A percentile compares a stretch with the other conserved stretches of the same genome.
Conservation (phyloP, 2,329 filamentous ascomycete species). For the Huntiella omanensis region DNA sequence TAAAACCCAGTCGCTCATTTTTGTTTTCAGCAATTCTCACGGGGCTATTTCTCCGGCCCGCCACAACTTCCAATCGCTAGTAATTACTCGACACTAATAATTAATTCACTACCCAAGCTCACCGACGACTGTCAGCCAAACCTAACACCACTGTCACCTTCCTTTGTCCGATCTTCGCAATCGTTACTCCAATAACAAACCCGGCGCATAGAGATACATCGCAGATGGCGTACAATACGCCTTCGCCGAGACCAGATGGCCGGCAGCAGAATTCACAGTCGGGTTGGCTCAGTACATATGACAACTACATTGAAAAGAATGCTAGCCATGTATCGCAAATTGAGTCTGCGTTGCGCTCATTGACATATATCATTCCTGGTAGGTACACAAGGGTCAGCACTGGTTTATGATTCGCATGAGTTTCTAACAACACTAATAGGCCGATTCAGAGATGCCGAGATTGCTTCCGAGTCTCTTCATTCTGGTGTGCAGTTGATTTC, state of each 20-base stretch:
- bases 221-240: neutral
- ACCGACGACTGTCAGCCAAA: neutral
- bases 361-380: slow-evolving; percentile 93
- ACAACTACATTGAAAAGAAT: slow-evolving; percentile 88
- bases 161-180: too few relatives aligned
- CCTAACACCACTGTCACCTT: neutral
- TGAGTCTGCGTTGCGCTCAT: slow-evolving; percentile 74
- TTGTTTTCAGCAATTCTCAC: neutral
- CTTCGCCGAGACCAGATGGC: neutral
- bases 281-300: slow-evolving; percentile 50
- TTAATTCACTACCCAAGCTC: neutral
- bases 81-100: neutral
- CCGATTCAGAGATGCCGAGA: slow-evolving; percentile 78
- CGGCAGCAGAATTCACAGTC: neutral
- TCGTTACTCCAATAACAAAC: neutral
- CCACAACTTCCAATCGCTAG: too few relatives aligned
- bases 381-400: neutral
- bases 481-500: slow-evolving; percentile 78
- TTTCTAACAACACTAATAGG: slow-evolving; percentile 24
- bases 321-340: slow-evolving; percentile 86
- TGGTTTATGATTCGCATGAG: too few relatives aligned
- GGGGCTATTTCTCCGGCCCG: neutral
- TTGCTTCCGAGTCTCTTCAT: slow-evolving; percentile 83
- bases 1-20: neutral
- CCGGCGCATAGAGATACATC: neutral